These are phyloP conservation scores for Cajanus cajan DNA, from an alignment of 306 rosid species.

Conservation along the genomic window DNA sequence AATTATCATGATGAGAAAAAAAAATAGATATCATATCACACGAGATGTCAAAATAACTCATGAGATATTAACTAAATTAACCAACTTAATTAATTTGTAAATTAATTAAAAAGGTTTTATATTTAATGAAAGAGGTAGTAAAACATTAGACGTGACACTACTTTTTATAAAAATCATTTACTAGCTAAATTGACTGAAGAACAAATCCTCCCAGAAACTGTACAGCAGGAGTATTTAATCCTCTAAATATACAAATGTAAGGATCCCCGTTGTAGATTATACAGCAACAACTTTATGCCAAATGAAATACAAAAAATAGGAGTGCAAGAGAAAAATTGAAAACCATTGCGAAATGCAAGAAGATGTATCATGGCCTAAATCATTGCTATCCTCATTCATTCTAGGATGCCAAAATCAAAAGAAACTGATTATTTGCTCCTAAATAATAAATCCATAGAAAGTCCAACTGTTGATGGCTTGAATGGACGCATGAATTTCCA, in stretches of 20 bases:
- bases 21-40: too few species aligned
- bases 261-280: slow-evolving; percentile 42
- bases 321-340: slow-evolving; percentile 31
- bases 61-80: too few species aligned
- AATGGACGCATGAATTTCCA: slow-evolving; percentile 73
- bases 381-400: slow-evolving; percentile 35
- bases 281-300: slow-evolving; percentile 44
- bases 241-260: slow-evolving; percentile 50
- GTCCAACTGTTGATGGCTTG: slow-evolving; percentile 80
- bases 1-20: too few species aligned
- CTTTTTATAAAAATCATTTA: not conserved
- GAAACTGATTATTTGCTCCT: slow-evolving; percentile 59
- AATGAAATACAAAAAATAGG: slow-evolving; percentile 54
- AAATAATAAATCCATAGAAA: slow-evolving; percentile 68
- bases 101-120: too few species aligned
- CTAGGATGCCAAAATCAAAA: slow-evolving; percentile 37
- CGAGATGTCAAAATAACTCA: too few species aligned
- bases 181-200: slow-evolving; percentile 19
- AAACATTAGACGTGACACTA: not conserved
- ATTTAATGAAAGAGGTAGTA: too few species aligned
- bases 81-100: too few species aligned
- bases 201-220: slow-evolving; percentile 39
- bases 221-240: slow-evolving; percentile 48
- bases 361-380: slow-evolving; percentile 19
- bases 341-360: slow-evolving; percentile 29